These are phyloP conservation scores for Cyphellophora attinorum DNA, from an alignment of 2,329 filamentous ascomycete genomes.

Conservation along the genomic window DNA sequence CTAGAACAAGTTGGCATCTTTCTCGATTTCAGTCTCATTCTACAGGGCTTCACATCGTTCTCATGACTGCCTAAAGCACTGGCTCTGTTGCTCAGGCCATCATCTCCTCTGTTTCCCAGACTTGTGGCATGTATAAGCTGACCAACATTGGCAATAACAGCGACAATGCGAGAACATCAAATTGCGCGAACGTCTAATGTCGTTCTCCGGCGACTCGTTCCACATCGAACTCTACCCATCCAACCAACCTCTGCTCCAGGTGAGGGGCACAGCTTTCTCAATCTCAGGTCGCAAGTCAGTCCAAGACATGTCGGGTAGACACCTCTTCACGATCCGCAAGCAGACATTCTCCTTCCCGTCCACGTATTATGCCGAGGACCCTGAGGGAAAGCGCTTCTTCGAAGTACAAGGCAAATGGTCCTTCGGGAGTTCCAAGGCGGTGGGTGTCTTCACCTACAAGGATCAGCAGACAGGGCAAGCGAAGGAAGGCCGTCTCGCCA, in stretches of 20 bases:
- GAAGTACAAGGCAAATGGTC: conserved; percentile 43
- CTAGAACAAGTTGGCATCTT: no score
- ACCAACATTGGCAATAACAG: no score
- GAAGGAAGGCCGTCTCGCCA: conserved; percentile 35
- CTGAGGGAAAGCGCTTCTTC: conserved; percentile 38
- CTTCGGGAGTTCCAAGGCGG: conserved; percentile 22
- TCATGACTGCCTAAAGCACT: no score
- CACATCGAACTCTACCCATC: neutral
- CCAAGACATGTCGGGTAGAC: conserved; percentile 5
- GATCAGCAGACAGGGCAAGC: neutral
- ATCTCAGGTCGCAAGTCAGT: conserved; percentile 1
- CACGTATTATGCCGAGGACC: conserved; percentile 26
- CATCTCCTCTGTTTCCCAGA: no score
- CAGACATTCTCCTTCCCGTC: conserved; percentile 2
- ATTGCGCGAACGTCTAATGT: neutral
- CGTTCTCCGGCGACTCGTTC: conserved; percentile 1
- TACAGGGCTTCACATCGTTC: no score
- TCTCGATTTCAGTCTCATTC: no score
- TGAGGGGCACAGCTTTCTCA: neutral
- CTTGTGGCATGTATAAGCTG: no score
- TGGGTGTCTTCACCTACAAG: neutral
- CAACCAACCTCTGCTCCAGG: conserved; percentile 1
- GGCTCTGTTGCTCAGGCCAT: no score
- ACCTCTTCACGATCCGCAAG: conserved; percentile 6
- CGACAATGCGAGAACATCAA: neutral